Percentiles rank a stretch among this genome's conserved stretches.
These are phyloP conservation scores for Spiromastix sp. DNA, from an alignment of 2,329 filamentous ascomycete genomes.

Conservation along the genomic window DNA sequence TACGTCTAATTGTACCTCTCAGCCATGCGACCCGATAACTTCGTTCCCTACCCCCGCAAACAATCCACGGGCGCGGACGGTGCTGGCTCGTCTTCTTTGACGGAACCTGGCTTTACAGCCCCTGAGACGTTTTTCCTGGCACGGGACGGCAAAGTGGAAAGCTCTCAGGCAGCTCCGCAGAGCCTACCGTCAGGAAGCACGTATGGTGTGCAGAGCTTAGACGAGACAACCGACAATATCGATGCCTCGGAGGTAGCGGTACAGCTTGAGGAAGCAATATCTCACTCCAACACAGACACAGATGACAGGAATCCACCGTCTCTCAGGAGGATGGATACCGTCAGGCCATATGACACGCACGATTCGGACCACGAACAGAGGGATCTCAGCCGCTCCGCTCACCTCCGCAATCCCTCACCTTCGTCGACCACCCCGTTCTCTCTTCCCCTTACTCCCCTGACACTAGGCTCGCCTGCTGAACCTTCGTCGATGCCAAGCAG, in stretches of 20 bases:
- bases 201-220: slow-evolving; percentile 49
- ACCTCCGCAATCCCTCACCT: neutral
- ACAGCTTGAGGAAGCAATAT: neutral
- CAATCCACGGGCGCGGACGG: slow-evolving; percentile 19
- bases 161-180: slow-evolving; percentile 19
- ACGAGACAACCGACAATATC: slow-evolving; percentile 40
- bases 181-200: slow-evolving; percentile 33
- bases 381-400: neutral
- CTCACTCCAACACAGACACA: neutral
- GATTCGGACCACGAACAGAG: neutral
- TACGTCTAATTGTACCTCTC: neutral
- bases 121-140: slow-evolving; percentile 52
- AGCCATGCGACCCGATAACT: slow-evolving; percentile 29
- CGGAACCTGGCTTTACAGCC: slow-evolving; percentile 28
- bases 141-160: slow-evolving; percentile 41
- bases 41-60: slow-evolving; percentile 25
- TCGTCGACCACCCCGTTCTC: slow-evolving; percentile 20
- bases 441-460: slow-evolving; percentile 39
- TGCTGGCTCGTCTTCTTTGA: slow-evolving; percentile 18
- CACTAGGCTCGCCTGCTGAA: slow-evolving; percentile 36
- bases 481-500: slow-evolving; percentile 45
- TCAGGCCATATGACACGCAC: neutral
- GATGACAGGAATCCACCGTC: neutral
- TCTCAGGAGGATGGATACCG: neutral
- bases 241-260: slow-evolving; percentile 7